These are phyloP conservation scores for Takashimella tepidaria DNA, from an alignment of 1,284 basidiomycete genomes.

Conservation along the genomic window DNA sequence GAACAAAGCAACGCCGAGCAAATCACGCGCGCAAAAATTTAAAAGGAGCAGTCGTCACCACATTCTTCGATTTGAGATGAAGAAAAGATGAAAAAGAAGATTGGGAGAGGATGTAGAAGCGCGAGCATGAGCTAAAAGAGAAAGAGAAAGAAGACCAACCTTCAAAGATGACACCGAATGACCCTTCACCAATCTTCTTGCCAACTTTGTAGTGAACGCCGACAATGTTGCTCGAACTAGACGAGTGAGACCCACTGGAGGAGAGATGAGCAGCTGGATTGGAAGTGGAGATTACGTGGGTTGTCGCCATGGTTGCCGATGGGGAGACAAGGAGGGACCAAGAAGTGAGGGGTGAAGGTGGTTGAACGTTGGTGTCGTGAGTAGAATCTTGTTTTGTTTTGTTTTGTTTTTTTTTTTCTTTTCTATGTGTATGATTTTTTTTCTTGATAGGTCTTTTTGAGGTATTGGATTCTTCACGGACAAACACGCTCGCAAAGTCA, in stretches of 20 bases:
- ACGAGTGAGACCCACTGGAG: conserved; percentile 36
- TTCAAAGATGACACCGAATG: conserved; percentile 96
- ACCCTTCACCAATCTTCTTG: conserved; percentile 65
- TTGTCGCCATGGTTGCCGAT: conserved; percentile 41
- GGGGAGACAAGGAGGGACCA: not conserved
- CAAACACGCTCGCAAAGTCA: too few species aligned
- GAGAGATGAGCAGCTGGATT: conserved; percentile 42
- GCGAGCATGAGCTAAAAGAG: not conserved
- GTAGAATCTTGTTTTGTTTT: not conserved
- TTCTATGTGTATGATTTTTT: too few species aligned
- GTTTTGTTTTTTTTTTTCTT: too few species aligned
- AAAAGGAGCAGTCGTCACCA: too few species aligned
- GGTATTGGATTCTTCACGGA: too few species aligned
- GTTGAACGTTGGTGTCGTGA: conserved; percentile 4
- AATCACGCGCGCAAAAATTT: too few species aligned
- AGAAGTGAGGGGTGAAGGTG: conserved; percentile 1
- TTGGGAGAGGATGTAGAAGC: not conserved
- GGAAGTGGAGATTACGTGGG: conserved; percentile 47
- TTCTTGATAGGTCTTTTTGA: too few species aligned
- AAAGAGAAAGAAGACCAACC: conserved; percentile 51
- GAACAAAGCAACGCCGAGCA: too few species aligned
- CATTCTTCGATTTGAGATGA: too few species aligned
- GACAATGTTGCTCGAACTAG: conserved; percentile 49
- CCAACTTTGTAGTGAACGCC: conserved; percentile 59
- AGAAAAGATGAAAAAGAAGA: too few species aligned